Evolutionary conservation across 2,329 filamentous ascomycete species (phyloP).

Genomic region (Arachnopeziza araneosa): DNA sequence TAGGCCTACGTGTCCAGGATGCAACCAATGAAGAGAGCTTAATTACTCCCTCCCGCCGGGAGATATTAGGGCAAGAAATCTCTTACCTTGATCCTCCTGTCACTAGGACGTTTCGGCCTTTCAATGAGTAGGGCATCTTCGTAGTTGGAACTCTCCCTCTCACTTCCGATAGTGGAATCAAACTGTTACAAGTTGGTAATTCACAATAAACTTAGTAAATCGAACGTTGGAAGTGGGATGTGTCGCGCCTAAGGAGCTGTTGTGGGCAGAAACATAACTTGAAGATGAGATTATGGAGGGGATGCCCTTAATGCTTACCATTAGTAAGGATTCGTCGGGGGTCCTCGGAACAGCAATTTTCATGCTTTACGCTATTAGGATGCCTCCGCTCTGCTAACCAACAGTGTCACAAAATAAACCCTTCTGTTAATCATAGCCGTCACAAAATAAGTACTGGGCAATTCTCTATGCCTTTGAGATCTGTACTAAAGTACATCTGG

Average conservation of each 20-base stretch:
- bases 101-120: slow-evolving; percentile 56
- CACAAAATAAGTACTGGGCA: slow-evolving; percentile 22
- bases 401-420: background rate
- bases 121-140: slow-evolving; percentile 57
- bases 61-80: background rate
- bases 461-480: slow-evolving; percentile 30
- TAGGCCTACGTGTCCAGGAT: too few species aligned
- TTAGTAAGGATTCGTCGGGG: too few species aligned
- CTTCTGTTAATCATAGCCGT: background rate
- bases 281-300: too few species aligned
- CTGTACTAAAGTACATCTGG: slow-evolving; percentile 22
- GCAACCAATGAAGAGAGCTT: background rate
- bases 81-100: slow-evolving; percentile 58
- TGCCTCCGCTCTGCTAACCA: background rate
- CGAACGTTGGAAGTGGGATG: too few species aligned
- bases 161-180: background rate
- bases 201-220: too few species aligned
- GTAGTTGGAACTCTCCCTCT: background rate
- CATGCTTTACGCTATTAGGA: background rate
- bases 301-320: too few species aligned
- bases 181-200: too few species aligned
- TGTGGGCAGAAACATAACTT: too few species aligned
- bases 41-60: background rate
- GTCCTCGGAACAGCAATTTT: too few species aligned
- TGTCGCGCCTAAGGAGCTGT: too few species aligned